Base-by-base conservation (phyloP, 371 early-diverging fungal species). In the Racocetra persica region DNA sequence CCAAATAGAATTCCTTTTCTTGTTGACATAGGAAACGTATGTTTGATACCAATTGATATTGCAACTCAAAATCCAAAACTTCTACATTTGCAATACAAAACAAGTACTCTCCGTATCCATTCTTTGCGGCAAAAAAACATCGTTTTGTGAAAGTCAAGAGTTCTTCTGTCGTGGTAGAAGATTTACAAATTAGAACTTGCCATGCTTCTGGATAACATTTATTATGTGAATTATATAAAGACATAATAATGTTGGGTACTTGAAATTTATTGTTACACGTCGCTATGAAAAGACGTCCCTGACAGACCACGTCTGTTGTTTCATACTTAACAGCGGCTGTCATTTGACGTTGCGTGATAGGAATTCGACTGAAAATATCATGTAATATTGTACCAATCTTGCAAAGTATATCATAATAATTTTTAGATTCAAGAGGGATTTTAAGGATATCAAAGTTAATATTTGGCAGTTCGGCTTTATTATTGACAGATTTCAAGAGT, bases 1-100 rank as follows among this genome's bases (percentile, higher is more conserved):
- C 77, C n/a, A 81, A 59, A 26, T 20, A 32, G 52, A 41, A 78
- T 22, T 49, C 0, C 22, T 26, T 7, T 13, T 52, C 26, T 32
- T 28, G 2, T 22, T 67, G 67, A 65, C 65, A n/a, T 8, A 79
- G 16, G 3, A 66, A 41, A 24, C 77, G 32, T 66, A 81, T 75
- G n/a, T 52, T n/a, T 16, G 54, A 62, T 10, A 81, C 81, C 2
- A 81, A 59, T 52, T 57, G 32, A 52, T 81, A 77, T 75, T 81
- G 81, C 22, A 81, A 36, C 18, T 81, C 81, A 28, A 80, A 81
- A 57, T 81, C 77, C 4, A 81, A 60, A 22, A 65, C 32, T 18
- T 81, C 81, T 28, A 81, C 80, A 36, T 81, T 81, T 10, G 81
- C 77, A 24, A 81, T 79, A 32, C 81, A 81, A 38, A 60, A 81